Conservation (phyloP, 257 asterid genomes). For the Forsythia viridissima region DNA sequence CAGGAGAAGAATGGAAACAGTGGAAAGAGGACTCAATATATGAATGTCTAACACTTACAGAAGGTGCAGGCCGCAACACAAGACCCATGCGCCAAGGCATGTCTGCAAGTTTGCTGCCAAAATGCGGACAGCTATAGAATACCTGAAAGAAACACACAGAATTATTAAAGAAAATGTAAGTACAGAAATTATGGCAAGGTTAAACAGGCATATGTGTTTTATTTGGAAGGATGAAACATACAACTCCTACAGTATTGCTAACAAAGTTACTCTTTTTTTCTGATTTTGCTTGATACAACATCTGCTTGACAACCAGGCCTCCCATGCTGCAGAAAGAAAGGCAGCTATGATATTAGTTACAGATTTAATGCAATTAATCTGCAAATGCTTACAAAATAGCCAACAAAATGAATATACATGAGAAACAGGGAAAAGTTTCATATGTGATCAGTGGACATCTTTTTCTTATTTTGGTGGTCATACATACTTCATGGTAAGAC, state of each 20-base stretch:
- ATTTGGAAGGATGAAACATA: constrained; percentile 41
- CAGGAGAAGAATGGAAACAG: neutral
- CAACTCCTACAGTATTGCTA: constrained; percentile 84
- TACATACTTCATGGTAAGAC: neutral
- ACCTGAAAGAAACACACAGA: constrained; percentile 53
- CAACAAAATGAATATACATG: neutral
- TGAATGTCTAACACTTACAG: constrained; percentile 53
- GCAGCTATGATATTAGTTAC: neutral
- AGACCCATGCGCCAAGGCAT: constrained; percentile 99
- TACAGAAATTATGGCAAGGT: constrained; percentile 10
- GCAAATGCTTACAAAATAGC: constrained; percentile 13
- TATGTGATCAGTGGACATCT: constrained; percentile 3
- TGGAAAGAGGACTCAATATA: constrained; percentile 1
- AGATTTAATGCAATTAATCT: constrained; percentile 10
- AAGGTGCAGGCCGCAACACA: constrained; percentile 98
- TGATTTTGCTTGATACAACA: constrained; percentile 80
- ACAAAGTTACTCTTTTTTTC: constrained; percentile 80
- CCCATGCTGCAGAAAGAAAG: constrained; percentile 79
- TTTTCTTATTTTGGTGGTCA: neutral
- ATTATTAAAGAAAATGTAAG: constrained; percentile 3
- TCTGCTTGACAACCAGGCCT: constrained; percentile 97
- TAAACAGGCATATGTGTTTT: constrained; percentile 7
- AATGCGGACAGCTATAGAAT: constrained; percentile 98
- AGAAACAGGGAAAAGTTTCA: neutral
- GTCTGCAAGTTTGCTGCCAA: constrained; percentile 99